These are phyloP conservation scores for Berberis thunbergii DNA, from an alignment of 164 flowering plant species.

Conservation along the genomic window DNA sequence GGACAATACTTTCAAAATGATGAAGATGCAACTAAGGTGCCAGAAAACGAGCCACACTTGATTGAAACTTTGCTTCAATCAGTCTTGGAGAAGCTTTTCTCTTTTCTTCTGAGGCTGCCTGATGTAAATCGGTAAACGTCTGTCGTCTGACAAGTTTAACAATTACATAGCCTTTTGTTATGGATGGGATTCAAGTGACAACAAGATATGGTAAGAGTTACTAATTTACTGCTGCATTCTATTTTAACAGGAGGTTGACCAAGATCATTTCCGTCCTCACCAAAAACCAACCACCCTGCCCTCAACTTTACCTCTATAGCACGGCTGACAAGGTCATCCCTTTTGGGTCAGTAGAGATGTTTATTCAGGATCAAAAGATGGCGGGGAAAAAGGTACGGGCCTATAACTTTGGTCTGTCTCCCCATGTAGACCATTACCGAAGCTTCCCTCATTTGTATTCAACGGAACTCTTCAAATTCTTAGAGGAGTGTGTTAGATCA, in stretches of 20 bases:
- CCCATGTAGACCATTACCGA: conserved; percentile 93
- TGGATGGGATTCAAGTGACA: too few species aligned
- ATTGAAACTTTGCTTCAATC: conserved; percentile 41
- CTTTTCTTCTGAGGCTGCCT: conserved; percentile 44
- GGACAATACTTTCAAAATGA: conserved; percentile 16
- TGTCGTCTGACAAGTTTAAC: too few species aligned
- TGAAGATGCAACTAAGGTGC: conserved; percentile 17
- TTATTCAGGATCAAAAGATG: conserved; percentile 47
- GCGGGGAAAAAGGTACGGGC: conserved; percentile 46
- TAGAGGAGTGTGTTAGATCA: conserved; percentile 39
- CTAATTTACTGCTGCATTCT: too few species aligned
- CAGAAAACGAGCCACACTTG: conserved; percentile 27
- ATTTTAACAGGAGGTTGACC: conserved; percentile 47
- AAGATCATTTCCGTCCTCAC: conserved; percentile 38
- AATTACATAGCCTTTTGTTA: too few species aligned
- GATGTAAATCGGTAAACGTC: conserved; percentile 48
- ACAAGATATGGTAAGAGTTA: too few species aligned
- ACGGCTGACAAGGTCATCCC: conserved; percentile 81
- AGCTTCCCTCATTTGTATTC: conserved; percentile 60
- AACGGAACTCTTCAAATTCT: conserved; percentile 39
- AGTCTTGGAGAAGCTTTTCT: conserved; percentile 58
- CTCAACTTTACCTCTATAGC: conserved; percentile 90
- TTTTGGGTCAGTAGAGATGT: conserved; percentile 41
- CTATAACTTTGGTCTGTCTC: conserved; percentile 60
- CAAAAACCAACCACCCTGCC: conserved; percentile 56